Evolutionary conservation across 129 eudicot genomes (phyloP).

Genomic region (Deinandra increscens): DNA sequence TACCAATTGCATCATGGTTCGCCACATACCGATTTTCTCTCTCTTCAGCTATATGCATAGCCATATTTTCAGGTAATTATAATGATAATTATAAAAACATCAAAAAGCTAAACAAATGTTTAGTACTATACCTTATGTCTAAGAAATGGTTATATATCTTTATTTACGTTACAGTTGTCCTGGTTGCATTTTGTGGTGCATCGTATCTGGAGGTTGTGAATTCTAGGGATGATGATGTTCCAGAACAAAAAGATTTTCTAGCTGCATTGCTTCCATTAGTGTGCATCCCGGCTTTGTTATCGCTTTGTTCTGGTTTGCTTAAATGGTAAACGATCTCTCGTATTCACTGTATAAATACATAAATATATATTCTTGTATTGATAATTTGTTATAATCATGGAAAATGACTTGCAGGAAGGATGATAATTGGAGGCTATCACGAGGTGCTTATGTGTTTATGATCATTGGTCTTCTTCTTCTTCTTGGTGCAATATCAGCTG

Average conservation of each 20-base stretch:
- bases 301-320: slow-evolving; percentile 80
- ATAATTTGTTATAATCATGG: neutral
- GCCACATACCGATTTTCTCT: slow-evolving; percentile 86
- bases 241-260: slow-evolving; percentile 73
- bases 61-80: slow-evolving; percentile 74
- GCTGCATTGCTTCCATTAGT: slow-evolving; percentile 98
- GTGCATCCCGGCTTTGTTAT: slow-evolving; percentile 90
- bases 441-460: slow-evolving; percentile 76
- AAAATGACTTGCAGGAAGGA: slow-evolving; percentile 73
- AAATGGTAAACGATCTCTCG: slow-evolving; percentile 63
- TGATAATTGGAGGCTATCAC: slow-evolving; percentile 90
- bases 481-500: slow-evolving; percentile 87
- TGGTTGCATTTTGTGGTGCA: slow-evolving; percentile 91
- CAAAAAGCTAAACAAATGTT: neutral
- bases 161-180: slow-evolving; percentile 48
- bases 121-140: neutral
- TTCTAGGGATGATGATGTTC: slow-evolving; percentile 61
- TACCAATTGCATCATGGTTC: slow-evolving; percentile 95
- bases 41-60: slow-evolving; percentile 83
- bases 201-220: slow-evolving; percentile 78
- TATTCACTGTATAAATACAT: neutral
- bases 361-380: neutral
- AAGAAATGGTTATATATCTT: slow-evolving; percentile 20
- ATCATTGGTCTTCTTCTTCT: slow-evolving; percentile 84
- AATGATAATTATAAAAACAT: neutral